A percentile compares a stretch with the other conserved stretches of the same genome.
Evolutionary conservation across 768 basidiomycete genomes (phyloP).

Genomic region (Omphalotus guepiniiformis): DNA sequence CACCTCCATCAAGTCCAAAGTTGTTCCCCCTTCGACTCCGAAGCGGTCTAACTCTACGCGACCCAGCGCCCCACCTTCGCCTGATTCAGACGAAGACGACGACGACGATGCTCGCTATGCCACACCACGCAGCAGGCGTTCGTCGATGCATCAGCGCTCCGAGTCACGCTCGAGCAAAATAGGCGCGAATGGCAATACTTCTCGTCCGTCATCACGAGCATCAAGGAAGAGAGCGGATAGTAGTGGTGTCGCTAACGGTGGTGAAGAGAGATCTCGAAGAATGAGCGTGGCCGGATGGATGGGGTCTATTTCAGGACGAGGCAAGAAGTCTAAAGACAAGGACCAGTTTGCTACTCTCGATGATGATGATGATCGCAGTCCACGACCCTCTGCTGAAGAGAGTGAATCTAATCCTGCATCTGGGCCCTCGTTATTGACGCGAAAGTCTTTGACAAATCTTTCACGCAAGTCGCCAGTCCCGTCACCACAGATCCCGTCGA

Average conservation of each 20-base stretch:
- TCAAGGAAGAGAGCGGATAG: slow-evolving; percentile 66
- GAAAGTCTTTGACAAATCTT: slow-evolving; percentile 23
- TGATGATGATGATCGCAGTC: slow-evolving; percentile 31
- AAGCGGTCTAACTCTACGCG: not conserved
- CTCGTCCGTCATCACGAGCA: slow-evolving; percentile 55
- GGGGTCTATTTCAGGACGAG: slow-evolving; percentile 52
- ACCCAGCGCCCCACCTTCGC: not conserved
- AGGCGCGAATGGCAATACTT: too few species aligned
- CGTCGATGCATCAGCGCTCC: slow-evolving; percentile 25
- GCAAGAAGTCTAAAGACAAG: slow-evolving; percentile 55
- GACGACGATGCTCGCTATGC: slow-evolving; percentile 10
- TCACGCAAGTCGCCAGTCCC: slow-evolving; percentile 23
- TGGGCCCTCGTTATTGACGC: slow-evolving; percentile 24
- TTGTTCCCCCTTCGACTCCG: not conserved
- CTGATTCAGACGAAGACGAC: slow-evolving; percentile 31
- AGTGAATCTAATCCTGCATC: slow-evolving; percentile 15
- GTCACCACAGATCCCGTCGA: slow-evolving; percentile 29
- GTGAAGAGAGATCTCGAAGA: slow-evolving; percentile 33
- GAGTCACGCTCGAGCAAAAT: too few species aligned
- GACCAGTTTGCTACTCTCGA: slow-evolving; percentile 53
- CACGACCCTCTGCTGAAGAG: slow-evolving; percentile 24
- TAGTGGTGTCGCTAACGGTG: slow-evolving; percentile 33
- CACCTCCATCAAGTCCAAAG: slow-evolving; percentile 1
- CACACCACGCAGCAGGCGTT: slow-evolving; percentile 21
- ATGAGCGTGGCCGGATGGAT: slow-evolving; percentile 62